phyloP scores from a whole-genome alignment of 805 yeast species.

The Starmera quercuum region DNA sequence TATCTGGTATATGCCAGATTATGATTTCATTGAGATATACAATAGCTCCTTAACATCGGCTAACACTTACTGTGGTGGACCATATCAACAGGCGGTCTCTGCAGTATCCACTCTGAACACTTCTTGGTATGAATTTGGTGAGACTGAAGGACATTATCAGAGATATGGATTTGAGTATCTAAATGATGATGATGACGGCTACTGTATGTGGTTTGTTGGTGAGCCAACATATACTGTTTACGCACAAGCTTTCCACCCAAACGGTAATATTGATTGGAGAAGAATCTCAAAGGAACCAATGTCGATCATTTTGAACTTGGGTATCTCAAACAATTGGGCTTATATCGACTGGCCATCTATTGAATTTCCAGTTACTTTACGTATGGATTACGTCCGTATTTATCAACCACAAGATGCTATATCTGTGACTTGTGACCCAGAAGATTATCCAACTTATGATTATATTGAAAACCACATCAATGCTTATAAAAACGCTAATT shows the following conservation, averaged over 20 bases:
- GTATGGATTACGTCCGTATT: constrained; percentile 81
- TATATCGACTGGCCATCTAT: constrained; percentile 85
- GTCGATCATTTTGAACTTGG: constrained; percentile 82
- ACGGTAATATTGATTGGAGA: constrained; percentile 86
- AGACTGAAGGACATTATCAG: constrained; percentile 49
- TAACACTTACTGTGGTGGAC: constrained; percentile 91
- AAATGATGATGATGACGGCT: constrained; percentile 64
- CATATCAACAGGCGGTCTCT: constrained; percentile 88
- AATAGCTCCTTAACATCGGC: constrained; percentile 64
- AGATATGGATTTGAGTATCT: constrained; percentile 70
- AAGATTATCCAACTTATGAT: constrained; percentile 74
- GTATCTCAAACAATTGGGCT: constrained; percentile 89
- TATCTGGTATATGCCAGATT: constrained; percentile 91
- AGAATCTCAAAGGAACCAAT: constrained; percentile 84
- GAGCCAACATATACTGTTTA: constrained; percentile 69
- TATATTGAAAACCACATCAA: constrained; percentile 65
- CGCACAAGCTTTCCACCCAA: constrained; percentile 74
- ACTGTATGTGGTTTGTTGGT: constrained; percentile 84
- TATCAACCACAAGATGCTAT: constrained; percentile 71
- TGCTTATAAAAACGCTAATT: constrained; percentile 64
- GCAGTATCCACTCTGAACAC: constrained; percentile 72
- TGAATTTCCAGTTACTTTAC: constrained; percentile 69
- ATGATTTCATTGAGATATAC: constrained; percentile 66
- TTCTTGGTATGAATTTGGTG: constrained; percentile 74
- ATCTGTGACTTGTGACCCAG: constrained; percentile 79